Percentiles rank a stretch among this genome's conserved stretches.
Evolutionary conservation across 2,329 filamentous ascomycete genomes (phyloP).

Genomic region (Dactylonectria estremocensis): DNA sequence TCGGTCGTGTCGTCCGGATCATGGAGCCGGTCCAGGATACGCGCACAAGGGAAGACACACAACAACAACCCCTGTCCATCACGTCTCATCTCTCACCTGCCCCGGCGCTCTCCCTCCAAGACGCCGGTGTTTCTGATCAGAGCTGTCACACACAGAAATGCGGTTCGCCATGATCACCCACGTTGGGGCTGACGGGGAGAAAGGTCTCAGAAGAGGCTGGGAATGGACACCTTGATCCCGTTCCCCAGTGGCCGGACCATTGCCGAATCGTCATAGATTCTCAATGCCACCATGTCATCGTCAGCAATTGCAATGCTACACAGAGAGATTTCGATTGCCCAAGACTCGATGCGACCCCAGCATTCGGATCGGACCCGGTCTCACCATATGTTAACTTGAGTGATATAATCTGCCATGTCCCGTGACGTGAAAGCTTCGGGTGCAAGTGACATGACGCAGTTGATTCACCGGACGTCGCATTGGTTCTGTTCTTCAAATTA

Average conservation of each 20-base stretch:
- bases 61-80: slow-evolving; percentile 24
- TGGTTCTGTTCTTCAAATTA: slow-evolving; percentile 4
- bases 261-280: slow-evolving; percentile 1
- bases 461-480: not conserved
- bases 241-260: not conserved
- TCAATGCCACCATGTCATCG: slow-evolving; percentile 8
- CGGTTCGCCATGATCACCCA: slow-evolving; percentile 10
- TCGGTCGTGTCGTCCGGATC: slow-evolving; percentile 40
- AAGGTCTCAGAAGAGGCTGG: slow-evolving; percentile 4
- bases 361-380: slow-evolving; percentile 1
- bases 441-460: not conserved
- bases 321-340: not conserved
- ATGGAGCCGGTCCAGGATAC: slow-evolving; percentile 40
- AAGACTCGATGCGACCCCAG: slow-evolving; percentile 3
- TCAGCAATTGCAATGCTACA: not conserved
- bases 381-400: slow-evolving; percentile 5
- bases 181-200: slow-evolving; percentile 6
- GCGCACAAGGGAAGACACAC: slow-evolving; percentile 26
- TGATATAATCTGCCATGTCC: slow-evolving; percentile 9
- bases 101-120: slow-evolving; percentile 32
- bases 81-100: slow-evolving; percentile 31
- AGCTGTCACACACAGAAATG: slow-evolving; percentile 16
- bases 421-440: not conserved
- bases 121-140: slow-evolving; percentile 44
- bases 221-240: slow-evolving; percentile 16